Base-by-base conservation (phyloP, 768 basidiomycete genomes). In the Vishniacozyma victoriae region DNA sequence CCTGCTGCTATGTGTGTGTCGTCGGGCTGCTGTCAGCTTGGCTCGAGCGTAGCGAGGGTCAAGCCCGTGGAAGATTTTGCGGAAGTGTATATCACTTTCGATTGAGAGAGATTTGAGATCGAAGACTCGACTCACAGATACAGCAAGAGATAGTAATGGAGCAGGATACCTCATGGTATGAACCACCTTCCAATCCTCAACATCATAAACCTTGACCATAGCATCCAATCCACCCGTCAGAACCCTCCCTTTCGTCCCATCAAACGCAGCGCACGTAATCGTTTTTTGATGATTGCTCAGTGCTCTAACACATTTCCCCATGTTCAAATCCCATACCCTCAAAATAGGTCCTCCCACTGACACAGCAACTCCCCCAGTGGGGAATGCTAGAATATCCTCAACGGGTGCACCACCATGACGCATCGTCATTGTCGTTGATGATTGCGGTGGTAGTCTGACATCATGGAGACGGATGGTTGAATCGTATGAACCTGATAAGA, bases 101-200 rank as follows among this genome's bases (percentile, higher is more conserved):
- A 7, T 14, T 4, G 18, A 27, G 22, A 18, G 38, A 26, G 45
- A 2, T 33, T 5, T 39, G 29, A 20, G 15, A 31, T 12, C 23
- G 5, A 20, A 35, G 47, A 33, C 4, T 12, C 12, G 36, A 27
- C 84, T 62, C 72, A 93, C 92, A 50, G 93, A 96, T 38, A 97
- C 78, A 14, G 91, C 90, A 35, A 97, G 76, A 64, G 84, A 88
- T 15, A 99, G 77, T 1, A 99, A 73, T 4, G 91, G 88, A 4
- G 91, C 89, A 4, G 93, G 87, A 72, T 97, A 97, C 37, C 95
- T 84, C 89, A 99, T 97, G 3, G 95, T 96, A 64, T 99, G 95
- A 13, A 95, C 83, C 27, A 99, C 95, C 63, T 87, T 86, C 77
- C 93, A 96, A 35, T 74, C 72, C 67, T 85, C 81, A 29, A 92